Base-by-base conservation (phyloP, 2,329 filamentous ascomycete genomes). In the Fusarium napiforme region DNA sequence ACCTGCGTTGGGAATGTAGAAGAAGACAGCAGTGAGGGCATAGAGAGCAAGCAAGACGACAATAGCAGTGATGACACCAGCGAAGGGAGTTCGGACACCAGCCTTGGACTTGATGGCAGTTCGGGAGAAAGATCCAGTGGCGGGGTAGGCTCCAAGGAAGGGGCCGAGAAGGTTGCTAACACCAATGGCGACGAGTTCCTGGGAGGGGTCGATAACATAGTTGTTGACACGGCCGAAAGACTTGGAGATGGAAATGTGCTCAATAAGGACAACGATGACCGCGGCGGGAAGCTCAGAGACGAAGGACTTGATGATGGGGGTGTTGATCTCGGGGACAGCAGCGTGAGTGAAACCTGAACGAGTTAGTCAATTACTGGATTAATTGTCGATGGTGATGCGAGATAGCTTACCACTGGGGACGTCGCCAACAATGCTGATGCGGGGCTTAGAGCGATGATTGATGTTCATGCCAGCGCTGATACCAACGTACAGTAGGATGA, bases 21-120 rank as follows among this genome's bases (percentile, higher is more conserved):
- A 97, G 87, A 97, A 97, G 65, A 97, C 90, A 0, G 92, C 89
- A 0, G 94, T 90, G 32, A 97, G 86, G 23, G 93, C 94, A 78
- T 97, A 97, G 66, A 96, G 91, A 23, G 95, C 94, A 16, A 97
- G 85, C 4, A 97, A 85, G 14, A 97, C 94, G 16, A 97, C 89
- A 26, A 94, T 69, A 2, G 92, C 94, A 16, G 94, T 97, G 70
- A 97, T 94, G 52, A 96, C 89, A 86, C 94, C 94, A 39, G 93
- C 94, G 63, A 97, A 90, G 2, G 94, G 95, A 9, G 94, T 97
- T 46, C 94, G 91, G 4, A 97, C 94, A 79, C 94, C 94, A 60
- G 94, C 93, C 84, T 97, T 97, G n/a, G 94, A 93, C 83, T 97
- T 97, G 85, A 97, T 97, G 57, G 94, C 95, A 28, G 94, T 97